These are phyloP conservation scores for Thalassiosira hispida DNA, from an alignment of 352 stramenopile species.

Conservation along the genomic window DNA sequence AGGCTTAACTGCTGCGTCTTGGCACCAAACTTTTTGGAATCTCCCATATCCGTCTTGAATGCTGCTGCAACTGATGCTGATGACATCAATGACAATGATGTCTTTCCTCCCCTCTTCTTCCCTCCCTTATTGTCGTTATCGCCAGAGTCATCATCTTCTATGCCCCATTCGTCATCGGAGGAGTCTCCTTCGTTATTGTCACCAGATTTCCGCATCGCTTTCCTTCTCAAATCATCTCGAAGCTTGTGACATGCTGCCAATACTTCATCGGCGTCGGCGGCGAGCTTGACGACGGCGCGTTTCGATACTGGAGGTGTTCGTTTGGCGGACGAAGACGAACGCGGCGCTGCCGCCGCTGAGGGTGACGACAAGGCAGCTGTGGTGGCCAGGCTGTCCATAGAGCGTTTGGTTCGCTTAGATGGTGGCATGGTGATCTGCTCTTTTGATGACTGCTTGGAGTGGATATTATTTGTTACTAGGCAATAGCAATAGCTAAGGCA, in stretches of 20 bases:
- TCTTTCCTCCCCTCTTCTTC: no score
- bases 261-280: slow-evolving; percentile 77
- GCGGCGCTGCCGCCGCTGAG: not conserved
- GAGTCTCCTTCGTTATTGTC: slow-evolving; percentile 8
- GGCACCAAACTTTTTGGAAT: slow-evolving; percentile 7
- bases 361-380: not conserved
- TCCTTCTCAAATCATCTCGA: slow-evolving; percentile 50
- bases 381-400: slow-evolving; percentile 14
- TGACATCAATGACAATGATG: no score
- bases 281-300: slow-evolving; percentile 52
- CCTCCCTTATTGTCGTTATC: no score
- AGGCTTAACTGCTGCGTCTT: slow-evolving; percentile 37
- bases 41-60: not conserved
- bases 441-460: no score
- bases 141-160: no score
- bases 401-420: slow-evolving; percentile 12
- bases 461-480: no score
- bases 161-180: slow-evolving; percentile 32
- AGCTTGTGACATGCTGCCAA: slow-evolving; percentile 77
- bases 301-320: slow-evolving; percentile 17
- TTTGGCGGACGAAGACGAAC: slow-evolving; percentile 1
- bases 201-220: slow-evolving; percentile 12
- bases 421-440: slow-evolving; percentile 4
- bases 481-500: no score
- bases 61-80: not conserved